Percentiles rank a stretch among this genome's conserved stretches.
Evolutionary conservation across 2,329 filamentous ascomycete genomes (phyloP).

Genomic region (Aschersonia sp.): DNA sequence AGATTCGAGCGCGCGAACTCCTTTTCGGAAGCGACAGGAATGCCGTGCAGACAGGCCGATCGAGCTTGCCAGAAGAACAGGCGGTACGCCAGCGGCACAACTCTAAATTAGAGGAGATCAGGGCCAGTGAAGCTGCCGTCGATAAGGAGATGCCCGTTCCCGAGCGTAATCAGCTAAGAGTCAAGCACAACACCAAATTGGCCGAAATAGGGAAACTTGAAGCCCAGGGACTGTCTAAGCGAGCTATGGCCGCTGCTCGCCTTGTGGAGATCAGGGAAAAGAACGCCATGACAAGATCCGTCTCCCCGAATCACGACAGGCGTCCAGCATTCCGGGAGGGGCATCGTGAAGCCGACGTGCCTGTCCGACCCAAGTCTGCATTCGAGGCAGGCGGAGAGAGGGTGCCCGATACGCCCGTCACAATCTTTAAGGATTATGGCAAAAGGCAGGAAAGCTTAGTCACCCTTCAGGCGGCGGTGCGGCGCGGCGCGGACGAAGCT

Average conservation of each 20-base stretch:
- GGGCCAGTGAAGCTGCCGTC: conserved; percentile 16
- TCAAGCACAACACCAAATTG: conserved; percentile 26
- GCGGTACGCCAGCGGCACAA: conserved; percentile 8
- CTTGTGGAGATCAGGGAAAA: conserved; percentile 37
- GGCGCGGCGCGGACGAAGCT: background rate
- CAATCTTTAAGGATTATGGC: conserved; percentile 18
- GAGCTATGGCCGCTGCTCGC: conserved; percentile 31
- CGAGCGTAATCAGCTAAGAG: conserved; percentile 13
- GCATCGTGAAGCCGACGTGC: conserved; percentile 8
- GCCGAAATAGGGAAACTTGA: conserved; percentile 33
- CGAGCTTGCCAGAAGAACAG: conserved; percentile 1
- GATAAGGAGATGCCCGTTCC: conserved; percentile 17
- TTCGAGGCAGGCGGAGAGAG: conserved; percentile 16
- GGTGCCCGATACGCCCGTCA: conserved; percentile 24
- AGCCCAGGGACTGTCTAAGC: conserved; percentile 26
- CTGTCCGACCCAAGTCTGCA: background rate
- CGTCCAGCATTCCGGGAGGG: conserved; percentile 12
- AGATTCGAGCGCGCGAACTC: conserved; percentile 25
- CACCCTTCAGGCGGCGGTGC: background rate
- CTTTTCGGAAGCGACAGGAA: conserved; percentile 13
- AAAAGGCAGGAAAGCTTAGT: background rate
- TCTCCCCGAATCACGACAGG: conserved; percentile 24
- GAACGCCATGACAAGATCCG: conserved; percentile 29
- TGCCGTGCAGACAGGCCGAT: background rate
- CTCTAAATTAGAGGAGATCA: conserved; percentile 21